Conservation (phyloP, 2,329 filamentous ascomycete species). For the Pseudogymnoascus sp. region DNA sequence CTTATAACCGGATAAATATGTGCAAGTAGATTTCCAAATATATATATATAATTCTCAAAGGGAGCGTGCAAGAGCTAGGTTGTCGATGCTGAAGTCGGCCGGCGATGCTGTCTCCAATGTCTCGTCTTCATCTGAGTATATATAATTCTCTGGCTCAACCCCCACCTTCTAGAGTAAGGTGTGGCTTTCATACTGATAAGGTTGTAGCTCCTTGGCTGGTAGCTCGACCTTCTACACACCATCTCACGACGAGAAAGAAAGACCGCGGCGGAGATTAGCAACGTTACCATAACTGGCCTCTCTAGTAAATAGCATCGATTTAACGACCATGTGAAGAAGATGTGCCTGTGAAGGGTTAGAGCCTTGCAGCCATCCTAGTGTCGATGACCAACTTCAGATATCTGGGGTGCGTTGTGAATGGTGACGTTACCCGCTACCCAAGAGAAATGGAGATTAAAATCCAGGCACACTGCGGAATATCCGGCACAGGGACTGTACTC, state of each 20-base stretch:
- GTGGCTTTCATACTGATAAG: not conserved
- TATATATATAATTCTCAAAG: not conserved
- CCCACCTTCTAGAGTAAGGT: not conserved
- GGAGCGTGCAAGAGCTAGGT: not conserved
- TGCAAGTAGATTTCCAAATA: not conserved
- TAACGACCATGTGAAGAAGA: not conserved
- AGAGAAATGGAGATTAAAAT: slow-evolving; percentile 2
- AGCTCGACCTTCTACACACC: not conserved
- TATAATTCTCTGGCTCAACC: not conserved
- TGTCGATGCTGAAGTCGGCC: slow-evolving; percentile 5
- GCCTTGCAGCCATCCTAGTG: not conserved
- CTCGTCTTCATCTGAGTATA: not conserved
- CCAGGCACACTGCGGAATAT: not conserved
- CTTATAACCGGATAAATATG: not conserved
- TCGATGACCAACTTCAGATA: not conserved
- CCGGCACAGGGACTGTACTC: not conserved
- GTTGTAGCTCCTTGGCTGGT: not conserved
- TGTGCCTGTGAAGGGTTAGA: not conserved
- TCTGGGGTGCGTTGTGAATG: not conserved
- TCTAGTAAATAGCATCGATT: not conserved
- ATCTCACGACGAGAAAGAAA: not conserved
- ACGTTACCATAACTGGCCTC: not conserved
- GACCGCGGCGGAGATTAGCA: not conserved
- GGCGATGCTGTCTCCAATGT: not conserved
- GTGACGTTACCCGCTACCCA: not conserved